Percentiles rank a stretch among this genome's conserved stretches.
phyloP scores from a whole-genome alignment of 164 flowering plant genomes.

The Vitis labrusca region DNA sequence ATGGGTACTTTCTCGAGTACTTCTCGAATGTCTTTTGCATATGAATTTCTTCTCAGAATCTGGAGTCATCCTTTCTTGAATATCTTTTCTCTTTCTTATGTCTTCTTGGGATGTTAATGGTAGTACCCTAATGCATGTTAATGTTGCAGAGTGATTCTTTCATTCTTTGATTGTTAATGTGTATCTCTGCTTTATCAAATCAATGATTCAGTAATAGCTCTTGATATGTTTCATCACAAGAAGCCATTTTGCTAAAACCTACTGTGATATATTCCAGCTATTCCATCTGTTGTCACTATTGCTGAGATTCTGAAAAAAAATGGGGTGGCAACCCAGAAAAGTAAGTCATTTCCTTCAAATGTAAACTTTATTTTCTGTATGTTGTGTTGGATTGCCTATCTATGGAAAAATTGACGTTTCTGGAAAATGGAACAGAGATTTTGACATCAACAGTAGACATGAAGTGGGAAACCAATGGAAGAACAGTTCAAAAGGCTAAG shows the following conservation, averaged over 20 bases:
- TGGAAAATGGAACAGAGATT: conserved; percentile 24
- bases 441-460: conserved; percentile 21
- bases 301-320: conserved; percentile 38
- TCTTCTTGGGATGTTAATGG: no score
- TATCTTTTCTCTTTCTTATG: no score
- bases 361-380: background rate
- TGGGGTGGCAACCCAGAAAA: conserved; percentile 30
- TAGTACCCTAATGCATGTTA: no score
- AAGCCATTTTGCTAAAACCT: background rate
- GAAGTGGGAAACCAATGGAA: conserved; percentile 21
- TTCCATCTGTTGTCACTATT: conserved; percentile 38
- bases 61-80: no score
- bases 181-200: background rate
- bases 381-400: background rate
- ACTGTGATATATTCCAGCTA: conserved; percentile 23
- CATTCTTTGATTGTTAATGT: no score
- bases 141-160: no score
- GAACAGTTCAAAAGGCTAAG: conserved; percentile 31
- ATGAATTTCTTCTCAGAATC: background rate
- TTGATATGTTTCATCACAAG: background rate
- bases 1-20: conserved; percentile 26
- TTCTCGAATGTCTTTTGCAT: background rate
- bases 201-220: background rate
- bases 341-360: conserved; percentile 7
- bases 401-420: background rate